Evolutionary conservation across 768 basidiomycete genomes (phyloP).

Genomic region (Pulveroboletus sp.): DNA sequence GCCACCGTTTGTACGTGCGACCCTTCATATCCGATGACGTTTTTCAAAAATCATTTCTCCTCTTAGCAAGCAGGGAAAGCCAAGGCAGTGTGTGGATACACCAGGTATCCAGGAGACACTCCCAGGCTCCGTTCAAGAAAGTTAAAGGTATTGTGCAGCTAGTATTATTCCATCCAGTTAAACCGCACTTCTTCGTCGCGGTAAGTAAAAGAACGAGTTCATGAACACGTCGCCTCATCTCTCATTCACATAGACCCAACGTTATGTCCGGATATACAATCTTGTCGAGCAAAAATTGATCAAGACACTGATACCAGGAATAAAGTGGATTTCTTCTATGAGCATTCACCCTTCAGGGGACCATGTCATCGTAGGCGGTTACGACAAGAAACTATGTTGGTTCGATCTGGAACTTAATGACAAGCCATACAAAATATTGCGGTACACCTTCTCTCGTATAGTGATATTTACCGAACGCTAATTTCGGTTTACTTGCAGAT

Average conservation of each 20-base stretch:
- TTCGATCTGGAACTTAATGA: conserved; percentile 96
- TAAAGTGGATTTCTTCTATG: conserved; percentile 96
- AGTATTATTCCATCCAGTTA: conserved; percentile 90
- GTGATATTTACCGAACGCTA: conserved; percentile 5
- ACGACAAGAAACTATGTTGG: conserved; percentile 98
- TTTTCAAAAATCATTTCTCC: conserved; percentile 1
- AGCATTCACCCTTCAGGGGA: conserved; percentile 95
- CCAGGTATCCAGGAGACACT: conserved; percentile 88
- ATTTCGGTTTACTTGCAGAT: conserved; percentile 43
- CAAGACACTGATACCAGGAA: conserved; percentile 92
- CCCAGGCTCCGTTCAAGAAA: conserved; percentile 97
- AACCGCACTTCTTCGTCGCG: conserved; percentile 97
- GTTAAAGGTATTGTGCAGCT: conserved; percentile 86
- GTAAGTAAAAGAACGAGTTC: conserved; percentile 44
- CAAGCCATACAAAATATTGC: conserved; percentile 94
- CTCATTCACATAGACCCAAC: conserved; percentile 67
- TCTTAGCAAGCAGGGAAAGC: conserved; percentile 55
- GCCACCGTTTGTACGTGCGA: conserved; percentile 82
- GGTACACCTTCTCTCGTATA: conserved; percentile 41
- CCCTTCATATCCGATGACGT: conserved; percentile 1
- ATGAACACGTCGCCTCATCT: conserved; percentile 10
- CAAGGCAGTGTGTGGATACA: conserved; percentile 94
- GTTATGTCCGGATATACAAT: conserved; percentile 94
- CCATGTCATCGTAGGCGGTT: conserved; percentile 95
- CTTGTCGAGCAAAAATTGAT: conserved; percentile 88